These are phyloP conservation scores for Benincasa hispida DNA, from an alignment of 306 rosid genomes.

Conservation along the genomic window DNA sequence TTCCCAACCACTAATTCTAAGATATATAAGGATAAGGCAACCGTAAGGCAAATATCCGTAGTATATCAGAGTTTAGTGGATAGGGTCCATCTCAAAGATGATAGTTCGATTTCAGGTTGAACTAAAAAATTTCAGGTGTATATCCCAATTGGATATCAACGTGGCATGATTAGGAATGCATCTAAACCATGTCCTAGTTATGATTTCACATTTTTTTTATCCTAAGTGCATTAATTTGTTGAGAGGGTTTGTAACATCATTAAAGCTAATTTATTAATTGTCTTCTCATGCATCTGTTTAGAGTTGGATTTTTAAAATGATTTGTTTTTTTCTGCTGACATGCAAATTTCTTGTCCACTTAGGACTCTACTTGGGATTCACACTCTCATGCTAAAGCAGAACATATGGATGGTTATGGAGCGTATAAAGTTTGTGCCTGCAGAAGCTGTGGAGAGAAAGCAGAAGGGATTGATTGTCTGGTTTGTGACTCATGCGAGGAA, in stretches of 20 bases:
- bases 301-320: not conserved
- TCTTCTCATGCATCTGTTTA: not conserved
- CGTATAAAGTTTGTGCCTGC: conserved; percentile 41
- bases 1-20: not conserved
- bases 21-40: not conserved
- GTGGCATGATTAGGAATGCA: not conserved
- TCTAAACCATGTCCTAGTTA: not conserved
- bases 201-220: not conserved
- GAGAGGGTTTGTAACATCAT: not conserved
- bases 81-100: not conserved
- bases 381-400: conserved; percentile 46
- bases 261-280: not conserved
- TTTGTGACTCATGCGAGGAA: conserved; percentile 95
- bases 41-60: not conserved
- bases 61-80: not conserved
- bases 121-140: not conserved
- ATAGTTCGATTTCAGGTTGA: not conserved
- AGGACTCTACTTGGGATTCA: conserved; percentile 35
- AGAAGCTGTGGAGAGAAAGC: conserved; percentile 56
- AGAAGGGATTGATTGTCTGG: conserved; percentile 64
- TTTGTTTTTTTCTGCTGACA: conserved; percentile 11
- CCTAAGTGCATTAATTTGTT: not conserved
- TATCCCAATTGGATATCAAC: not conserved
- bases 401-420: conserved; percentile 31
- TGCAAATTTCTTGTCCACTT: conserved; percentile 15